Conservation (phyloP, 1,284 basidiomycete genomes). For the Ceratobasidium sp. region DNA sequence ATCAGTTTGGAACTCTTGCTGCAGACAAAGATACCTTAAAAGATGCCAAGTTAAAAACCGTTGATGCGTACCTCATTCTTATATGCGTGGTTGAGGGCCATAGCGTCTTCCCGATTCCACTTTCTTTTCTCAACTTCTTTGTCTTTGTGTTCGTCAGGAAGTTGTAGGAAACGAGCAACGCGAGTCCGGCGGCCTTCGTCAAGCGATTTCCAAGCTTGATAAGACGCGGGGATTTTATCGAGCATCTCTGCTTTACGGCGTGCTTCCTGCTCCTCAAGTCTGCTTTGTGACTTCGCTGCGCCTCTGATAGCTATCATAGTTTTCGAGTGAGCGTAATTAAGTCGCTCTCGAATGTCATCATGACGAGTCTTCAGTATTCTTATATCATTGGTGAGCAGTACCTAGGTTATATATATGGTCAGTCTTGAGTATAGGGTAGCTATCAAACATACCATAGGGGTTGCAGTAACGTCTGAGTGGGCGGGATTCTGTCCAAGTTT, state of each 20-base stretch:
- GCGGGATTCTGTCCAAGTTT: constrained; percentile 1
- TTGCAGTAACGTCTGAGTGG: not conserved
- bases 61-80: constrained; percentile 21
- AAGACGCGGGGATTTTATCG: constrained; percentile 30
- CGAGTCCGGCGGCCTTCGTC: constrained; percentile 29
- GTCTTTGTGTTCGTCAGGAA: constrained; percentile 37
- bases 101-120: constrained; percentile 34
- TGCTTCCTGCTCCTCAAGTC: not conserved
- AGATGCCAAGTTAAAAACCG: not conserved
- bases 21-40: not conserved
- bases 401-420: not conserved
- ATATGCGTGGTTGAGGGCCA: constrained; percentile 33
- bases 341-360: constrained; percentile 32
- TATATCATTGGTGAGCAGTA: not conserved
- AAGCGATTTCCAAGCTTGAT: constrained; percentile 14
- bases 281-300: constrained; percentile 1
- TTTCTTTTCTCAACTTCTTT: not conserved
- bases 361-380: not conserved
- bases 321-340: constrained; percentile 24
- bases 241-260: constrained; percentile 21
- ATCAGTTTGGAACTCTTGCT: constrained; percentile 39
- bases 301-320: constrained; percentile 11
- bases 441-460: constrained; percentile 12
- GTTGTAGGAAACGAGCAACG: constrained; percentile 33
- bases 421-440: not conserved